These are phyloP conservation scores for Salix dunnii DNA, from an alignment of 345 rosid genomes.

Conservation along the genomic window DNA sequence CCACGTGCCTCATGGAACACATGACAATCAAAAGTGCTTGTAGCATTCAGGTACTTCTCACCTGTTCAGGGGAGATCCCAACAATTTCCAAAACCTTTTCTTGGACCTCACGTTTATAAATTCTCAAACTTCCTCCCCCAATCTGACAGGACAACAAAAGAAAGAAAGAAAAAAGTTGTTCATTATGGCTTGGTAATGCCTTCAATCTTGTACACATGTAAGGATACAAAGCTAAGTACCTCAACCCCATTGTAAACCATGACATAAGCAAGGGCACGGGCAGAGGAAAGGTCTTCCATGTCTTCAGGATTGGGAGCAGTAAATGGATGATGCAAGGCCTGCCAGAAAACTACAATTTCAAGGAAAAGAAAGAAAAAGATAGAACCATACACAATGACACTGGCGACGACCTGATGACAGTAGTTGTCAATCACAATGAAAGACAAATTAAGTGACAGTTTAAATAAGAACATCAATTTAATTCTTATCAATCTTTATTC, in stretches of 20 bases:
- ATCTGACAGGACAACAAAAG: slow-evolving; percentile 47
- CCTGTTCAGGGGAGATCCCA: slow-evolving; percentile 79
- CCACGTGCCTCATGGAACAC: background rate
- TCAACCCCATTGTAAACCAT: slow-evolving; percentile 98
- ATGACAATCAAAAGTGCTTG: background rate
- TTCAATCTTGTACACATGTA: slow-evolving; percentile 5
- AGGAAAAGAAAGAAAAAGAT: background rate
- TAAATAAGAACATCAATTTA: background rate
- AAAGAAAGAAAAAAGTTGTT: background rate
- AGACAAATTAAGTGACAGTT: background rate
- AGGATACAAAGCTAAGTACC: slow-evolving; percentile 38
- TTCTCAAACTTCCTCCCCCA: slow-evolving; percentile 99
- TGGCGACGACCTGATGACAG: background rate
- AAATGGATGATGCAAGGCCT: slow-evolving; percentile 97
- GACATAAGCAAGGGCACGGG: slow-evolving; percentile 94
- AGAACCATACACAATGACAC: background rate
- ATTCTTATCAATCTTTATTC: background rate
- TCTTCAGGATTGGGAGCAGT: slow-evolving; percentile 96
- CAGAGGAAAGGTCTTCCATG: slow-evolving; percentile 74
- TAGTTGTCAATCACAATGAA: background rate
- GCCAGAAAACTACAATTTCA: slow-evolving; percentile 20
- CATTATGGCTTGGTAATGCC: background rate
- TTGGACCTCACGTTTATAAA: slow-evolving; percentile 79
- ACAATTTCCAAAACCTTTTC: slow-evolving; percentile 78
- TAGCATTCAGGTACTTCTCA: slow-evolving; percentile 21